These are phyloP conservation scores for Candida morakotiae DNA, from an alignment of 805 yeast species.

Conservation along the genomic window DNA sequence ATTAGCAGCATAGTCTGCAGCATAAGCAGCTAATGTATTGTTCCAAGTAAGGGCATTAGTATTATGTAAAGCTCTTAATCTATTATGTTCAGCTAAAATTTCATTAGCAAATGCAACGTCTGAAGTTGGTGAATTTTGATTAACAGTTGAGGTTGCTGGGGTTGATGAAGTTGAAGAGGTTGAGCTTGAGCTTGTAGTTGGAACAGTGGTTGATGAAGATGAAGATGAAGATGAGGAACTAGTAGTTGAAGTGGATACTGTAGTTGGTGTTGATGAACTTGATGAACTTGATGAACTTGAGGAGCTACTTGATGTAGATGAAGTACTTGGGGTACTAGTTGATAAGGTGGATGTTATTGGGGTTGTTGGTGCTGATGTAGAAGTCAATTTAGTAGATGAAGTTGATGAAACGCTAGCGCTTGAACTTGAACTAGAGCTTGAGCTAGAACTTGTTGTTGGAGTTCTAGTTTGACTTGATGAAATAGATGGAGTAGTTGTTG, in stretches of 20 bases:
- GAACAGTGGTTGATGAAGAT: constrained; percentile 8
- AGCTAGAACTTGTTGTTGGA: constrained; percentile 8
- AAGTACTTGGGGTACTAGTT: not conserved
- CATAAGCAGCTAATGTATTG: constrained; percentile 27
- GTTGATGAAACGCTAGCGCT: constrained; percentile 7
- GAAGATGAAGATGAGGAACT: constrained; percentile 8
- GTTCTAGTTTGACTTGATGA: constrained; percentile 8
- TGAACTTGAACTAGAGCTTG: constrained; percentile 7
- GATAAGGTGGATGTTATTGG: not conserved
- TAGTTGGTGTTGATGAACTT: constrained; percentile 3
- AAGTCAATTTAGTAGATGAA: constrained; percentile 7
- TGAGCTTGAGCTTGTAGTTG: constrained; percentile 6
- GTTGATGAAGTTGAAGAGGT: constrained; percentile 9
- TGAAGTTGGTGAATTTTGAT: constrained; percentile 10
- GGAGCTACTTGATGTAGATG: not conserved
- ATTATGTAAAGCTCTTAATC: constrained; percentile 32
- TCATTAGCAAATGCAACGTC: constrained; percentile 19
- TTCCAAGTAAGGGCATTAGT: constrained; percentile 31
- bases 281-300: not conserved
- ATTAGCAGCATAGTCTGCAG: constrained; percentile 47
- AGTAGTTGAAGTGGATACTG: constrained; percentile 8
- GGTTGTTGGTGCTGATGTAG: constrained; percentile 3
- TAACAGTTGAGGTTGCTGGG: constrained; percentile 10
- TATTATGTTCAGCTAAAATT: constrained; percentile 34
- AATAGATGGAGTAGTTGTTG: constrained; percentile 4